Evolutionary conservation across 176 grass and related monocot species (phyloP).

Genomic region (Phoenix dactylifera): DNA sequence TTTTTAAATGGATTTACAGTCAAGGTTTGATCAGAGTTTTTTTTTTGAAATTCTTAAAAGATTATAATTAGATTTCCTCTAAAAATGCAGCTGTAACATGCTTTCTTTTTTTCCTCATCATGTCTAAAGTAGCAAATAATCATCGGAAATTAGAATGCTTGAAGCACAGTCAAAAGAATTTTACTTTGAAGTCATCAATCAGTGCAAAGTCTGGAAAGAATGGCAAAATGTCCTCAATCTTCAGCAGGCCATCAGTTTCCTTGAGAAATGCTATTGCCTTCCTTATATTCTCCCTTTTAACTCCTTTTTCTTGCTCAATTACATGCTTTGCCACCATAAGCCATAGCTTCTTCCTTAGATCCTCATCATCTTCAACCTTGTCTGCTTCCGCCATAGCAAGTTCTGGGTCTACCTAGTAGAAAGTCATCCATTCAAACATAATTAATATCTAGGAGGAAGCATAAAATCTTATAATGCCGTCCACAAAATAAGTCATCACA

Average conservation of each 20-base stretch:
- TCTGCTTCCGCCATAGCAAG: constrained; percentile 98
- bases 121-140: no score
- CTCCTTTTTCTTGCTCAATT: constrained; percentile 95
- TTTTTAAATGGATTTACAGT: no score
- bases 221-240: constrained; percentile 98
- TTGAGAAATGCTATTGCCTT: constrained; percentile 94
- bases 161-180: constrained; percentile 7
- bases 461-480: not conserved
- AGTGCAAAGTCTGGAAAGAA: constrained; percentile 97
- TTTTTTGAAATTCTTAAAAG: no score
- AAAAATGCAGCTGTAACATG: no score
- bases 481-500: no score
- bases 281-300: constrained; percentile 96
- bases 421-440: constrained; percentile 4
- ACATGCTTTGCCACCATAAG: constrained; percentile 97
- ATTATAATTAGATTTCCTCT: no score
- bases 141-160: not conserved
- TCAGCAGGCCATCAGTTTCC: constrained; percentile 84
- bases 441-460: not conserved
- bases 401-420: constrained; percentile 67
- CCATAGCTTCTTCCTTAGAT: constrained; percentile 95
- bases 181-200: constrained; percentile 99
- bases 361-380: constrained; percentile 98
- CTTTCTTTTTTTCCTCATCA: no score
- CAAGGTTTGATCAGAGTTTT: no score